Base-by-base conservation (phyloP, 805 yeast genomes). In the Crinitomyces ghanaensis region DNA sequence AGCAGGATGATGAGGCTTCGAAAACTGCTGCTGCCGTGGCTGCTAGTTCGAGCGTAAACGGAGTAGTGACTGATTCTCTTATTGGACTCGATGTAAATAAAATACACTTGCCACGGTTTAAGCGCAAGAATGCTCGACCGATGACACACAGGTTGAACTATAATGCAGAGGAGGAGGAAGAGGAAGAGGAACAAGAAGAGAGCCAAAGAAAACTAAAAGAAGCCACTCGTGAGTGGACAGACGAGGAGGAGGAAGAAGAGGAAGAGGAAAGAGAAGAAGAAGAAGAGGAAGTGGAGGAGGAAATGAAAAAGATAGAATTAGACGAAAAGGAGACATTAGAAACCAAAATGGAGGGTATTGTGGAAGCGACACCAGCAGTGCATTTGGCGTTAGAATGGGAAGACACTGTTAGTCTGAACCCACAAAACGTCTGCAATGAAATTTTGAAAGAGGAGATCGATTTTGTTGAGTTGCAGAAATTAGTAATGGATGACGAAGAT, bases 401-500 rank as follows among this genome's bases (percentile, higher is more conserved):
- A 5, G 38, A 37, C 1, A 57, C 70, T 0, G 42, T 43, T 1
- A 58, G 66, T 2, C 65, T 51, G 1, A 36, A 41, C 3, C 84
- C 88, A 1, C 40, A 50, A 9, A 66, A 84, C 0, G 84, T 78
- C 9, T 28, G 2, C 36, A 66, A 66, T 9, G 68, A 63, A 28
- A 56, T 55, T 24, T 21, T 41, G 4, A 49, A 54, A 3, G 39
- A 41, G 9, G 42, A 42, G 4, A 47, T 56, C 21, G 73, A 69
- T 28, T 46, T 84, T 15, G 60, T 57, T 4, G 61, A 62, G 13
- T 42, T 82, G 2, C 79, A 77, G 41, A 49, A 53, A 2, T 36
- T 72, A 2, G 56, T 85, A 4, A 72, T 71, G 44, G 95, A 85
- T 48, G 73, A 70, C 1, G 95, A 86, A 51, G 96, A 85, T 53